A percentile compares a stretch with the other conserved stretches of the same genome.
These are phyloP conservation scores for Oehlia diaphana DNA, from an alignment of 192 early-diverging fungal genomes.

Conservation along the genomic window DNA sequence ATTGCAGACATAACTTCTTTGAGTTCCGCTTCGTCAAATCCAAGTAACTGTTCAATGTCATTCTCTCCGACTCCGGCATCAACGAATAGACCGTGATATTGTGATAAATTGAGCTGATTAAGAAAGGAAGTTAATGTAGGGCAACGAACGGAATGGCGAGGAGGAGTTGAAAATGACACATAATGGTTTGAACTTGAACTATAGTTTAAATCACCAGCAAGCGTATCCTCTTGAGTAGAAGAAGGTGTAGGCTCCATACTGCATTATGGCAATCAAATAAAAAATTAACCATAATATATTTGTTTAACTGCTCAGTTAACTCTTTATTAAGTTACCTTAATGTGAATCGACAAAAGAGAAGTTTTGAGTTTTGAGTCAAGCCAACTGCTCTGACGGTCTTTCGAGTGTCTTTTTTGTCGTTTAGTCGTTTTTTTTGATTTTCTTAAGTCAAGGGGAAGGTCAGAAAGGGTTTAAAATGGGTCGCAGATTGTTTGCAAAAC, in stretches of 20 bases:
- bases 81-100: slow-evolving; percentile 46
- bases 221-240: slow-evolving; percentile 5
- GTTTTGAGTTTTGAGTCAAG: not conserved
- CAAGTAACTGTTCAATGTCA: slow-evolving; percentile 46
- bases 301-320: not conserved
- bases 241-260: slow-evolving; percentile 6
- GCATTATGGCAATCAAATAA: not conserved
- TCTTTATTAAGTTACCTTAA: not conserved
- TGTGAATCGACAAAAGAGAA: not conserved
- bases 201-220: slow-evolving; percentile 3
- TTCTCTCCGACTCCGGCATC: slow-evolving; percentile 52
- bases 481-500: too few species aligned
- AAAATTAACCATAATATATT: not conserved
- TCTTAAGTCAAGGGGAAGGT: not conserved
- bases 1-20: slow-evolving; percentile 47
- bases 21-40: slow-evolving; percentile 54
- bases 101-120: slow-evolving; percentile 47
- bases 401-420: not conserved
- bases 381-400: slow-evolving; percentile 19
- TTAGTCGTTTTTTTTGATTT: not conserved
- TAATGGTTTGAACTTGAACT: too few species aligned
- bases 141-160: not conserved
- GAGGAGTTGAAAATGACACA: not conserved
- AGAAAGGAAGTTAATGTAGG: slow-evolving; percentile 49
- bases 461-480: not conserved